Evolutionary conservation across 257 asterid genomes (phyloP), one percentile per base, ranked within the genome.

Genomic region (Nicotiana undulata): DNA sequence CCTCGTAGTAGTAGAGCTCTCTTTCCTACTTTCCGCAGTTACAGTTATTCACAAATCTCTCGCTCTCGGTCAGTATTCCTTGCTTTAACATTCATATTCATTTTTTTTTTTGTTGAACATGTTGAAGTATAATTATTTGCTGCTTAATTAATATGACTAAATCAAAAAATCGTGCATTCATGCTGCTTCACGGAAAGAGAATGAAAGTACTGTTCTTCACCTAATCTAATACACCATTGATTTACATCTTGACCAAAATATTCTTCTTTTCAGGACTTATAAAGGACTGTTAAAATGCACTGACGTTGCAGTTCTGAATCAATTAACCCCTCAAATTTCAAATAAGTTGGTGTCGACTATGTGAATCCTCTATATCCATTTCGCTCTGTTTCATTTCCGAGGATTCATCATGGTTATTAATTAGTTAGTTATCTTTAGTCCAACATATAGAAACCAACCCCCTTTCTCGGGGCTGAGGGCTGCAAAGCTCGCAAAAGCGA

Each of bases 1-100:
- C 56, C 44, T 56, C 34, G 55, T 26, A 29, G 82, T 67, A 75
- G 60, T 72, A 60, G 70, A 49, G 40, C 83, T 16, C 80, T 74
- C 15, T 56, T 82, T 55, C 72, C 80, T 16, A 77, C 64, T 20
- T 55, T 32, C 16, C 82, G 31, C 20, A 80, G 5, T 31, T 53
- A 3, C 28, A 49, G 40, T 56, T 75, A 52, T 58, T 81, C 34
- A 4, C 85, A 10, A 59, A 79, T 81, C 29, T 65, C 83, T 22
- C 60, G 15, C 75, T 74, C 85, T 40, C 59, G 85, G 89, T 86
- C 5, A 44, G 81, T 77, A 5, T 37, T 55, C 34, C 22, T 22
- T 44, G 9, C 17, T 80, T 31, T 53, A 12, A n/a, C 44, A 3
- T 52, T 46, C 37, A 44, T 11, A 20, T 70, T 44, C 0, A 53